Conservation (phyloP, 176 grass and related monocot genomes). For the Musa troglodytarum region DNA sequence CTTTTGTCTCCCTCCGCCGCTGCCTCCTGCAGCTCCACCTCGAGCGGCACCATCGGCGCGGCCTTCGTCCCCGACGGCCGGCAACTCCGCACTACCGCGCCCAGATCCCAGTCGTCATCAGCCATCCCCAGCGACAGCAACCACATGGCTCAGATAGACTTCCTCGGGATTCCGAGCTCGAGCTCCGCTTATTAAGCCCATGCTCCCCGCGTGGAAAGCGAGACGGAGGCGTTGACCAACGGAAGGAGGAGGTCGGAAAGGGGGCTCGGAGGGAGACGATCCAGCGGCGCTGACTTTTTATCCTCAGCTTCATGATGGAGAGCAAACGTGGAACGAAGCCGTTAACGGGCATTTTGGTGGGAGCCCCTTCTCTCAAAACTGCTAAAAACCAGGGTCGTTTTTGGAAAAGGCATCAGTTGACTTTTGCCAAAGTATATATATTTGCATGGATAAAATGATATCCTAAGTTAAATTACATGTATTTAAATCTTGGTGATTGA, state of each 20-base stretch:
- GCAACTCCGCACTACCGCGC: constrained; percentile 44
- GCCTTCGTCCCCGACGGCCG: no score
- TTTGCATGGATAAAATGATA: no score
- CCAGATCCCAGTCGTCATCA: constrained; percentile 62
- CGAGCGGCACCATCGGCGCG: no score
- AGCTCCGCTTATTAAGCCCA: no score
- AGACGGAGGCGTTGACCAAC: background rate
- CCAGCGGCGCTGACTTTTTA: constrained; percentile 48
- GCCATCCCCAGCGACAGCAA: constrained; percentile 17
- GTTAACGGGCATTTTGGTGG: constrained; percentile 12
- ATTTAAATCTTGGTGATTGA: no score
- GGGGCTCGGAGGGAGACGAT: constrained; percentile 6
- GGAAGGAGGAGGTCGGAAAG: background rate
- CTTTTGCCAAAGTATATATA: constrained; percentile 6
- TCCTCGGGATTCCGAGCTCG: background rate
- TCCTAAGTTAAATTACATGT: no score
- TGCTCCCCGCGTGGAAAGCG: background rate
- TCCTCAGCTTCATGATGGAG: constrained; percentile 9
- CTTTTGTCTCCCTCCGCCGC: no score
- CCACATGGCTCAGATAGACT: constrained; percentile 7
- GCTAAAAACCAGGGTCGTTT: no score
- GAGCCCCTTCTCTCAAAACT: background rate
- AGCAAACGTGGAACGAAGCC: constrained; percentile 21
- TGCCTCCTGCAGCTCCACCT: no score
- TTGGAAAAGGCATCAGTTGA: no score